Base-by-base conservation (phyloP, 179 eudicot species). In the Silene vulgaris region DNA sequence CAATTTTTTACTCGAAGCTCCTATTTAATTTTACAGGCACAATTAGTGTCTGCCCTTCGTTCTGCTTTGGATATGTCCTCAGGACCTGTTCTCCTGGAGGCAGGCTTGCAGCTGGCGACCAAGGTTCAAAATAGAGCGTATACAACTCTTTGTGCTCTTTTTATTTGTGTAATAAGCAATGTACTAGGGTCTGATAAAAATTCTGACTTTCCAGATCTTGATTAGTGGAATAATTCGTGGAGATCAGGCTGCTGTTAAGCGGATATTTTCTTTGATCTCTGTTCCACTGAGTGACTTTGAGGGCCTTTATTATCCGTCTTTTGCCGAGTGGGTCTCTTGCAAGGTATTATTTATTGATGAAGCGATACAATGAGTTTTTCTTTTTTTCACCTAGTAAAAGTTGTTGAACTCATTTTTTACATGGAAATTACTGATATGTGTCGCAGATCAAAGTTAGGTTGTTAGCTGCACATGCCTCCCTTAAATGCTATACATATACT, bases 291-390 rank as follows among this genome's bases (percentile, higher is more conserved):
- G 87, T 84, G 96, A 96, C 80, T 96, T 96, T 78, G 91, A 89
- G 81, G 96, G 89, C 83, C 97, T 96, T 65, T 96, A 89, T 77
- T 93, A 93, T 86, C 99, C 99, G 72, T 95, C 97, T 71, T 96
- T 87, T 87, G 99, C 99, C 37, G 99, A 96, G 83, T 96, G 99
- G 99, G 97, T 96, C 35, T 90, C 99, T 61, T 89, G 97, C 88
- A 96, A 93, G 99, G 99, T 95, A 74, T 80, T 1, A 23, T 73
- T 73, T 56, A 65, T 43, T 29, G 61, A 30, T 72, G 75, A 72
- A 72, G 59, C 32, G 23, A 54, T 72, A 17, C 59, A 26, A 29
- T n/a, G 23, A 11, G 16, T 12, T 19, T 52, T 12, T 40, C 3
- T 70, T 50, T 35, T 35, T 48, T 48, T 52, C 43, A 19, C 3